These are phyloP conservation scores for Triadica sebifera DNA, from an alignment of 345 rosid species.

Conservation along the genomic window DNA sequence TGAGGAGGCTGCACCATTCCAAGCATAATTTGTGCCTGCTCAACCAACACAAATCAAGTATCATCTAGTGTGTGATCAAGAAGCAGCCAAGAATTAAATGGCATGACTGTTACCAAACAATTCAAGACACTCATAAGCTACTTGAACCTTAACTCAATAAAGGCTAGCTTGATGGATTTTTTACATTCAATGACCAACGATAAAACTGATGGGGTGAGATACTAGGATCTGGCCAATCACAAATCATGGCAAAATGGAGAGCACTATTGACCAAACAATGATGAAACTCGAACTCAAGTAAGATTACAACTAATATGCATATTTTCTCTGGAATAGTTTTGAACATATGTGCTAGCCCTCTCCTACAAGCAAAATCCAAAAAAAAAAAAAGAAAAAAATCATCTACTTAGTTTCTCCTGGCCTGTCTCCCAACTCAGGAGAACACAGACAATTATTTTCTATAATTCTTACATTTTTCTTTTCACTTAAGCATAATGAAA, in stretches of 20 bases:
- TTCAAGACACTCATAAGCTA: neutral
- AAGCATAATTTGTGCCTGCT: slow-evolving; percentile 95
- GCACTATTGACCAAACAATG: neutral
- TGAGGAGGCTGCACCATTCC: slow-evolving; percentile 98
- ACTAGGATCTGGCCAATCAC: neutral
- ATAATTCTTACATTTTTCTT: no score
- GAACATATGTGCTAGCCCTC: neutral
- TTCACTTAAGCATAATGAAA: no score
- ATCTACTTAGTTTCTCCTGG: no score
- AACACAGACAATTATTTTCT: no score
- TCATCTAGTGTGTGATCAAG: neutral
- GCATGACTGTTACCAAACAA: neutral
- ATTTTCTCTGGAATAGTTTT: neutral
- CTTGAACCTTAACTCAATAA: neutral
- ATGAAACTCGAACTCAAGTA: neutral
- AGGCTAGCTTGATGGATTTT: neutral
- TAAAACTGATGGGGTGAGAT: neutral
- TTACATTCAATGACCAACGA: neutral
- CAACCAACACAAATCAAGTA: slow-evolving; percentile 13
- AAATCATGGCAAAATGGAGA: neutral
- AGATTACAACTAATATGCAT: neutral
- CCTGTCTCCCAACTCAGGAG: no score
- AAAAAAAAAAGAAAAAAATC: no score
- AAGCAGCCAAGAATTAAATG: neutral
- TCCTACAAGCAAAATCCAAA: no score